Evolutionary conservation across 805 yeast genomes (phyloP), one percentile per base, ranked within the genome.

Genomic region (Candida sonorensis): DNA sequence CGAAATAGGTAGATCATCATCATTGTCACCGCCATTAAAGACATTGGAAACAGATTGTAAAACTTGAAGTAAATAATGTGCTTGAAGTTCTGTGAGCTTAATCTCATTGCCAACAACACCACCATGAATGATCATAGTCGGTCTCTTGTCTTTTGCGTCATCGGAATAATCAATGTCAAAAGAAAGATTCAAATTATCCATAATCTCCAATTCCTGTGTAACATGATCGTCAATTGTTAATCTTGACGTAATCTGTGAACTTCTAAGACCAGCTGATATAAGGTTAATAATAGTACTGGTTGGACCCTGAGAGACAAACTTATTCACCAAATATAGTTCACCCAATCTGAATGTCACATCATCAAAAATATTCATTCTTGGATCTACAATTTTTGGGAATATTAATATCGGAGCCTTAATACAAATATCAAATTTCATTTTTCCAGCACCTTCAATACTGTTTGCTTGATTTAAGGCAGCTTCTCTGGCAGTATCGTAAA

Each of bases 401-500:
- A 81, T 75, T 23, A 92, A 63, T 8, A 81, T 81, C 0, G 98
- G 99, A 1, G 97, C 85, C 32, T 74, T 69, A 11, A 92, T 66
- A 12, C 73, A 56, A 21, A 94, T 57, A 45, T 88, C 82, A 50
- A 88, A 71, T 41, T 77, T 76, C 58, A 87, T 76, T 42, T 67
- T 71, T 29, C 62, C 69, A 1, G 83, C 74, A 35, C 61, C 65
- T 32, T 74, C 73, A 37, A 72, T 66, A 31, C 59, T 70, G 20
- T 41, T 75, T 0, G 92, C 92, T 53, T 84, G 94, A 44, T 81
- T 74, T 44, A 86, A 72, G 0, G 97, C 95, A 9, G 87, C 84
- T 47, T 81, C 85, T 36, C 97, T 71, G 0, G 97, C 94, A 14
- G 72, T 64, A 48, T 92, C 98, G 55, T 83, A 94, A n/a, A 88